Conservation (phyloP, 2,329 filamentous ascomycete genomes). For the Didymella arachidicola region DNA sequence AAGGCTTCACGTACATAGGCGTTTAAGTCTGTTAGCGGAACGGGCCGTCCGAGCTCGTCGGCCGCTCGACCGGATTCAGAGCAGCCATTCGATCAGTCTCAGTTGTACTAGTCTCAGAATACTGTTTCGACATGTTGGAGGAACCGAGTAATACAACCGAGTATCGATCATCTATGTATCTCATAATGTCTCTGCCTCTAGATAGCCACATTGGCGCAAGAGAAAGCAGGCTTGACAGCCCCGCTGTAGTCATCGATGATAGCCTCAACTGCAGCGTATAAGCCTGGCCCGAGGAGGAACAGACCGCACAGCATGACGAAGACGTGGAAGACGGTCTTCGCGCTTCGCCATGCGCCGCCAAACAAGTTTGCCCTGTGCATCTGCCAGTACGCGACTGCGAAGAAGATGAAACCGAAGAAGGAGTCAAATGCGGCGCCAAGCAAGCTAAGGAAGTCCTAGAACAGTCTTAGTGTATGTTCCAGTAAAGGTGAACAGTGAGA, state of each 20-base stretch:
- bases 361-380: slow-evolving; percentile 72
- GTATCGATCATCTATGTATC: too few relatives aligned
- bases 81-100: too few relatives aligned
- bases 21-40: too few relatives aligned
- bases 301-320: slow-evolving; percentile 57
- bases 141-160: too few relatives aligned
- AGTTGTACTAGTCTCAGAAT: too few relatives aligned
- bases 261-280: slow-evolving; percentile 62
- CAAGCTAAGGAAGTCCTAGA: slow-evolving; percentile 58
- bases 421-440: slow-evolving; percentile 86
- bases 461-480: not conserved
- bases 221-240: slow-evolving; percentile 57
- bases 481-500: not conserved
- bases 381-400: slow-evolving; percentile 79
- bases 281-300: slow-evolving; percentile 60
- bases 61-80: too few relatives aligned
- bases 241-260: slow-evolving; percentile 61
- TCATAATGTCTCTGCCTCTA: slow-evolving; percentile 28
- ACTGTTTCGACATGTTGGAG: too few relatives aligned
- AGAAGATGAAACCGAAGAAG: slow-evolving; percentile 95
- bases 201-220: slow-evolving; percentile 59
- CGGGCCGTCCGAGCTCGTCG: too few relatives aligned
- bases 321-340: slow-evolving; percentile 57
- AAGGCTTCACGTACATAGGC: not conserved
- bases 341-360: slow-evolving; percentile 41